Percentiles rank a stretch among this genome's conserved stretches.
Conservation (phyloP, 345 rosid species). For the Aurinia saxatilis region DNA sequence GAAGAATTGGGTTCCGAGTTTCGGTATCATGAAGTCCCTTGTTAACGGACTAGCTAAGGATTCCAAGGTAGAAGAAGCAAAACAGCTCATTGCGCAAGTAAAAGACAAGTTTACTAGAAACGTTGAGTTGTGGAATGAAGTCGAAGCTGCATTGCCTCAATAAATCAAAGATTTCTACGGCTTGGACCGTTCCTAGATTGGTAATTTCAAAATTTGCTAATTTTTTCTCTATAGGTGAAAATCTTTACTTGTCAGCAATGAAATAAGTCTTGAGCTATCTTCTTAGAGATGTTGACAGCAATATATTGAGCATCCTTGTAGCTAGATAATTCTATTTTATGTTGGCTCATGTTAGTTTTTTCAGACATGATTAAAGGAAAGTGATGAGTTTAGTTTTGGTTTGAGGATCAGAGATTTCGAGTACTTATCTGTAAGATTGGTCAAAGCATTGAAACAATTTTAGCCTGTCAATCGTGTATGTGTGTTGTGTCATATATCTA, state of each 20-base stretch:
- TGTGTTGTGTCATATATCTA: not conserved
- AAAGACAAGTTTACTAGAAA: conserved; percentile 52
- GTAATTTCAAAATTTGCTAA: not conserved
- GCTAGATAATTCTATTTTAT: conserved; percentile 2
- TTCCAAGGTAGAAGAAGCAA: conserved; percentile 57
- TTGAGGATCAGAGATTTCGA: not conserved
- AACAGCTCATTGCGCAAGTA: conserved; percentile 40
- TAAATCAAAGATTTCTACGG: conserved; percentile 11
- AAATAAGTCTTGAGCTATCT: conserved; percentile 2
- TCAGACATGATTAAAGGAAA: not conserved
- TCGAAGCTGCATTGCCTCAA: conserved; percentile 62
- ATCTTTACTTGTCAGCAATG: conserved; percentile 9
- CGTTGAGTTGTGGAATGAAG: conserved; percentile 60
- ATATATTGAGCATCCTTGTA: conserved; percentile 1
- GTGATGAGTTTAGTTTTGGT: conserved; percentile 2
- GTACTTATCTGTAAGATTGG: conserved; percentile 5
- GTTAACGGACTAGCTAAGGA: conserved; percentile 53
- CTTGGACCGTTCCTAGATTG: not conserved
- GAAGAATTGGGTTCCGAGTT: conserved; percentile 67
- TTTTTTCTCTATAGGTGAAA: not conserved
- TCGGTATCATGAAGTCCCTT: conserved; percentile 50
- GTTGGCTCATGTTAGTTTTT: not conserved
- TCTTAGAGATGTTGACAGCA: not conserved
- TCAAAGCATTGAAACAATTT: conserved; percentile 2
- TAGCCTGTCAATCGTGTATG: not conserved